Base-by-base conservation (phyloP, 1,284 basidiomycete species). In the Wallemia ichthyophaga region DNA sequence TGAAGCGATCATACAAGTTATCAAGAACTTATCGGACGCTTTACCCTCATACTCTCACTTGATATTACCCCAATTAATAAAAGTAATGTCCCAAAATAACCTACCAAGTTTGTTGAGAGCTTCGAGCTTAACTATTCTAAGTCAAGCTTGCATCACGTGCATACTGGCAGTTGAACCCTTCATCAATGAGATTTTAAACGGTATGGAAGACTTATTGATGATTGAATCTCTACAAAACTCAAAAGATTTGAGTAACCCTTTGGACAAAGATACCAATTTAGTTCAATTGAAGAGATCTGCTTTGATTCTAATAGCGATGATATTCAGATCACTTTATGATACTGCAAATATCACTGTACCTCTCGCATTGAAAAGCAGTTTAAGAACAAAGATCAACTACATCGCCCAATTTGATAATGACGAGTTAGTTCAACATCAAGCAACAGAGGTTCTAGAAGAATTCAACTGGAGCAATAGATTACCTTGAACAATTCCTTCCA, bases 1-100 rank as follows among this genome's bases (percentile, higher is more conserved):
- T 2, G 92, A 96, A 69, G 87, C 87, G 1, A 70, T 96, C 13
- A 78, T 78, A 2, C 78, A 82, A 62, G 81, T 91, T 0, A 79
- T 95, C 25, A 75, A 79, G 62, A 72, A 80, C 33, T 81, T 79
- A 60, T 87, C 83, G 7, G 76, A 78, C 32, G 75, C 82, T 0
- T 71, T 94, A 26, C 73, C 78, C 2, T 67, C 74, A 9, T 80
- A 85, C 67, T 77, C 75, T 56, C 75, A 81, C 62, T 66, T 78
- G 1, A 67, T 92, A n/a, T 72, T 88, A 1, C 84, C 87, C 0
- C 73, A 76, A 0, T 71, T 92, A 7, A 73, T 80, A 61, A 68
- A 70, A 0, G 71, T 82, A 9, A 72, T 86, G 32, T 76, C 82
- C 54, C 71, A 75, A 1, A 62, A 70, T 1, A 68, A 76, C 58